These are phyloP conservation scores for Auriscalpium orientale DNA, from an alignment of 768 basidiomycete genomes.

Conservation along the genomic window DNA sequence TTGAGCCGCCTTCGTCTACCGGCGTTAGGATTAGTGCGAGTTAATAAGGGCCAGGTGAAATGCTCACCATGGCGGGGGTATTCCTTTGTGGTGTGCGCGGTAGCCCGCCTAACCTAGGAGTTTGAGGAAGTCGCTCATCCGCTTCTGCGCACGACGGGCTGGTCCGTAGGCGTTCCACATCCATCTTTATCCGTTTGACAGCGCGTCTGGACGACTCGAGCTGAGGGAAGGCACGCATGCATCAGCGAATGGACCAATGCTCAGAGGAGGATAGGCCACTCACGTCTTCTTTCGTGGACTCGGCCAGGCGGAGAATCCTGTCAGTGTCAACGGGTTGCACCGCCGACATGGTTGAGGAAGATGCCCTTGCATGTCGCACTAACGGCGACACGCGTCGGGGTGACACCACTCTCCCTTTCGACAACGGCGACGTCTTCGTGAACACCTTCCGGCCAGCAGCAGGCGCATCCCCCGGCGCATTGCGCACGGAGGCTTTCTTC, in stretches of 20 bases:
- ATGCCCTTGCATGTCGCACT: constrained; percentile 7
- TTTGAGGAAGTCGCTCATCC: constrained; percentile 28
- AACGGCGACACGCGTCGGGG: constrained; percentile 17
- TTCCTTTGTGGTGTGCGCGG: constrained; percentile 37
- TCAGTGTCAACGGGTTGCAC: constrained; percentile 34
- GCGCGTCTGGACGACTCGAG: constrained; percentile 62
- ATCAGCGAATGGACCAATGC: not conserved
- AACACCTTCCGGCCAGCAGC: constrained; percentile 23
- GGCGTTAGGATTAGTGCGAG: not conserved
- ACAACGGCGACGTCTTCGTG: constrained; percentile 34
- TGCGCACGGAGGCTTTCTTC: constrained; percentile 68
- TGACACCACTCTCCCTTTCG: constrained; percentile 16
- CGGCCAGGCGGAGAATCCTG: constrained; percentile 39
- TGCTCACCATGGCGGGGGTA: constrained; percentile 24
- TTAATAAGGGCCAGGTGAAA: constrained; percentile 19
- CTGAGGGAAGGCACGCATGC: constrained; percentile 33
- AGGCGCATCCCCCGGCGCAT: constrained; percentile 31
- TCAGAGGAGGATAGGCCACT: constrained; percentile 16
- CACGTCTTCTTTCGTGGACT: constrained; percentile 63
- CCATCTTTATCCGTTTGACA: constrained; percentile 69
- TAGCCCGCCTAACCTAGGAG: constrained; percentile 45
- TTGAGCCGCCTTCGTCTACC: constrained; percentile 65
- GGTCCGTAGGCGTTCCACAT: constrained; percentile 39
- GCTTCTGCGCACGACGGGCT: constrained; percentile 10
- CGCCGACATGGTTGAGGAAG: constrained; percentile 2